A percentile compares a stretch with the other conserved stretches of the same genome.
Conservation (phyloP, 169 alveolate genomes). For the Theileria parva region DNA sequence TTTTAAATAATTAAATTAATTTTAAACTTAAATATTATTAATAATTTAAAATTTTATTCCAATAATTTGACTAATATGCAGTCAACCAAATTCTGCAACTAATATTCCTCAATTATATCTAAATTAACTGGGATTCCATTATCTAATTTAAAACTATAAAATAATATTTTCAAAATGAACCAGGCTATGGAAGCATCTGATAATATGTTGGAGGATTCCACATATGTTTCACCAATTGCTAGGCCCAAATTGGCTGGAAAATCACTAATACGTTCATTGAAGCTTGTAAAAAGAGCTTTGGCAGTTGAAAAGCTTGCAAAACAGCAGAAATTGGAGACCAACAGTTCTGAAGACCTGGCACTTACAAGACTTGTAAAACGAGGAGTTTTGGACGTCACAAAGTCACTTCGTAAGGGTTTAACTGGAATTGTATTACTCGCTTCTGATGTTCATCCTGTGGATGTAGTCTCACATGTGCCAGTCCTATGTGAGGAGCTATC, state of each 20-base stretch:
- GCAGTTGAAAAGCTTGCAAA: constrained; percentile 72
- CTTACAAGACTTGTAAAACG: constrained; percentile 77
- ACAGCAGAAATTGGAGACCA: constrained; percentile 34
- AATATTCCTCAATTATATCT: too few relatives aligned
- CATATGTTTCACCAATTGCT: constrained; percentile 90
- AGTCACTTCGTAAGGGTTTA: constrained; percentile 88
- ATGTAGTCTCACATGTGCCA: constrained; percentile 94
- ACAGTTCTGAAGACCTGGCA: constrained; percentile 50
- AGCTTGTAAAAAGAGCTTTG: constrained; percentile 80
- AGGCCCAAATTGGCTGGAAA: constrained; percentile 90
- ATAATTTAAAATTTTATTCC: too few relatives aligned
- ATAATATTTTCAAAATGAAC: too few relatives aligned
- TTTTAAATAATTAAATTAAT: too few relatives aligned
- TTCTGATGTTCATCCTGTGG: constrained; percentile 95
- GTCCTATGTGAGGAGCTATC: constrained; percentile 91
- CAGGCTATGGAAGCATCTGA: too few relatives aligned
- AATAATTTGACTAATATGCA: too few relatives aligned
- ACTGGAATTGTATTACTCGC: constrained; percentile 91
- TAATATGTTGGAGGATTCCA: constrained; percentile 28
- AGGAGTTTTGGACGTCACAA: constrained; percentile 96
- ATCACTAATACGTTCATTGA: constrained; percentile 81
- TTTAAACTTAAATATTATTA: too few relatives aligned
- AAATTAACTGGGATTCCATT: too few relatives aligned
- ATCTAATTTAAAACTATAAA: too few relatives aligned
- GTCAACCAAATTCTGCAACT: too few relatives aligned